These are phyloP conservation scores for Camellia lanceoleosa DNA, from an alignment of 148 eudicot genomes.

Conservation along the genomic window DNA sequence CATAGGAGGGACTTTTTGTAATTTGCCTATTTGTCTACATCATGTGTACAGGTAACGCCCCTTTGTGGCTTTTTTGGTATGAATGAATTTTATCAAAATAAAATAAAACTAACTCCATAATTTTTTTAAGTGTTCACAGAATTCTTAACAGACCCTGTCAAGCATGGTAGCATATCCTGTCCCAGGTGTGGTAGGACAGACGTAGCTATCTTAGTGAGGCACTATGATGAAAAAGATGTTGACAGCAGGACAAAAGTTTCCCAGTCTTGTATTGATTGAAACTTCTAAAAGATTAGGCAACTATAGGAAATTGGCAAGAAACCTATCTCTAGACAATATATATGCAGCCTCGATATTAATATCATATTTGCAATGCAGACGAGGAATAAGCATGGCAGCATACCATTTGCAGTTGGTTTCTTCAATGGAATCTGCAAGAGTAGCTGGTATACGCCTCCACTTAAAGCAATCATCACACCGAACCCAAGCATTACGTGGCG, in stretches of 20 bases:
- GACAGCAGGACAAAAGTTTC: neutral
- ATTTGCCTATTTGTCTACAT: no score
- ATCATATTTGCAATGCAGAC: neutral
- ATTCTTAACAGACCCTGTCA: no score
- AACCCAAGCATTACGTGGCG: constrained; percentile 81
- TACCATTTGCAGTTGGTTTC: constrained; percentile 83
- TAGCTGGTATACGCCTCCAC: constrained; percentile 92
- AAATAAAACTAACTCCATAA: no score
- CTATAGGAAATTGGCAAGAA: constrained; percentile 10
- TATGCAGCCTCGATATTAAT: neutral
- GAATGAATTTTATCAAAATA: no score
- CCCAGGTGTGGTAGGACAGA: no score
- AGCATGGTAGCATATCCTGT: no score
- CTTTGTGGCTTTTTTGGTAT: no score
- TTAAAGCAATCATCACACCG: constrained; percentile 86
- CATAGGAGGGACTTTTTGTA: no score
- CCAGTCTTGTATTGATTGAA: neutral
- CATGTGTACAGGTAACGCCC: no score
- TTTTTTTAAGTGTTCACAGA: no score
- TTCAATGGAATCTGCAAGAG: constrained; percentile 80
- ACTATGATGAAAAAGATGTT: neutral
- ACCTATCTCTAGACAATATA: neutral
- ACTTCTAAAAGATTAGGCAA: neutral
- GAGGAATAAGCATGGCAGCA: constrained; percentile 11
- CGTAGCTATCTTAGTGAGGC: neutral